Conservation (phyloP, 345 rosid genomes). For the Brassica cretica region DNA sequence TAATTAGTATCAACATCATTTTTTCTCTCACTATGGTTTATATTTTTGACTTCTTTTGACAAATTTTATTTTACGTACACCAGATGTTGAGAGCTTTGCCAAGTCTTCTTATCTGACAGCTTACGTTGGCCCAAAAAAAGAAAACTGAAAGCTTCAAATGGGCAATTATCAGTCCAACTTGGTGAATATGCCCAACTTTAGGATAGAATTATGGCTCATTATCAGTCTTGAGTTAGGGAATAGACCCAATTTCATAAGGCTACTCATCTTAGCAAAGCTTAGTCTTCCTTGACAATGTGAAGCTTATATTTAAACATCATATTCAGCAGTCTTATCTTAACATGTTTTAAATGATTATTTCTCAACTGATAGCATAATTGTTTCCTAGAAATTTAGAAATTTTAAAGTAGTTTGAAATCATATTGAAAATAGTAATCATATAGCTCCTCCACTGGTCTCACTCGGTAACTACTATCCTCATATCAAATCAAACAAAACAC, state of each 20-base stretch:
- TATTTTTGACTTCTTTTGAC: neutral
- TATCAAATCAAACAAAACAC: conserved; percentile 12
- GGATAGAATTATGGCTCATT: neutral
- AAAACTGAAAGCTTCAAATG: neutral
- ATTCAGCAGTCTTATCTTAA: neutral
- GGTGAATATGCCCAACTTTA: neutral
- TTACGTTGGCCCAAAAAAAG: neutral
- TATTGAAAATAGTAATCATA: neutral
- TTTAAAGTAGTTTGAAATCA: neutral
- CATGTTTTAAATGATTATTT: neutral
- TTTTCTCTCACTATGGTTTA: neutral
- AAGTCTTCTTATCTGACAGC: neutral
- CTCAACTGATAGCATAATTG: conserved; percentile 6
- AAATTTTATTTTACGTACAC: neutral
- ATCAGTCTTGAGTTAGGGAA: neutral
- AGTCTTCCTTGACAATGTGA: neutral
- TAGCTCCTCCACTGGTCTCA: conserved; percentile 29
- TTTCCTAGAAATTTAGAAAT: neutral
- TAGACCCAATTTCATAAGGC: neutral
- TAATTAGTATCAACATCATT: neutral
- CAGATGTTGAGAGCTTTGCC: neutral
- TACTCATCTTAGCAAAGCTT: conserved; percentile 12
- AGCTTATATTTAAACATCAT: neutral
- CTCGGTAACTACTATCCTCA: conserved; percentile 29
- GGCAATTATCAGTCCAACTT: neutral